Evolutionary conservation across 176 grass and related monocot genomes (phyloP), one percentile per base, ranked within the genome.

Genomic region (Eragrostis nindensis): DNA sequence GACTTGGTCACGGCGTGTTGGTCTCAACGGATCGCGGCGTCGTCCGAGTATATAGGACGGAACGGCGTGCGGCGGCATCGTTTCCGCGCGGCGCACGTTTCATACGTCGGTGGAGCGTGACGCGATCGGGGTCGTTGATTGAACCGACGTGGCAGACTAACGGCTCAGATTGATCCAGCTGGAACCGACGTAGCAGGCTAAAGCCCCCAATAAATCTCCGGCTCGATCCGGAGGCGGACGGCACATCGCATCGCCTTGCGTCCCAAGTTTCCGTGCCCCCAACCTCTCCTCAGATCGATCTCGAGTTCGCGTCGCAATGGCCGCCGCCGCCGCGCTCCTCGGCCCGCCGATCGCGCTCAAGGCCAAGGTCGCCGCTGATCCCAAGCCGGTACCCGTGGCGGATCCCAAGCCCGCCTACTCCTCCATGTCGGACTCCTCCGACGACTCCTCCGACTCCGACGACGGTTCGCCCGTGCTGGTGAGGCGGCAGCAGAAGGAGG

Each of bases 281-380:
- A 36, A 36, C 32, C 32, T 36, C 32, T 36, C 32, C 32, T 36
- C 32, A 36, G 17, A 54, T 54, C 52, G 52, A 54, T 54, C 52
- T 54, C 52, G 18, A 54, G 52, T 54, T 55, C 53, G 2, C 18
- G 19, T n/a, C 53, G 53, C 19, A 18, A 55, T 55, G 53, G 53
- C 19, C 53, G 53, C 53, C 53, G 53, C 53, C 53, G 53, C 53
- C 19, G 53, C 6, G 19, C 53, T 55, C 7, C 53, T 55, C 53
- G 53, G 53, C 19, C 53, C 53, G 19, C 53, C 53, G 7, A n/a
- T 55, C 53, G 53, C 53, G 1, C 53, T 55, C 7, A n/a, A 85
- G 49, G 85, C 80, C 62, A 90, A 93, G 74, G 55, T n/a, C n/a
- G 22, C 55, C 2, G 22, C 55, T 2, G n/a, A 59, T 55, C 53